These are phyloP conservation scores for Aspergillus cejpii DNA, from an alignment of 2,329 filamentous ascomycete genomes.

Conservation along the genomic window DNA sequence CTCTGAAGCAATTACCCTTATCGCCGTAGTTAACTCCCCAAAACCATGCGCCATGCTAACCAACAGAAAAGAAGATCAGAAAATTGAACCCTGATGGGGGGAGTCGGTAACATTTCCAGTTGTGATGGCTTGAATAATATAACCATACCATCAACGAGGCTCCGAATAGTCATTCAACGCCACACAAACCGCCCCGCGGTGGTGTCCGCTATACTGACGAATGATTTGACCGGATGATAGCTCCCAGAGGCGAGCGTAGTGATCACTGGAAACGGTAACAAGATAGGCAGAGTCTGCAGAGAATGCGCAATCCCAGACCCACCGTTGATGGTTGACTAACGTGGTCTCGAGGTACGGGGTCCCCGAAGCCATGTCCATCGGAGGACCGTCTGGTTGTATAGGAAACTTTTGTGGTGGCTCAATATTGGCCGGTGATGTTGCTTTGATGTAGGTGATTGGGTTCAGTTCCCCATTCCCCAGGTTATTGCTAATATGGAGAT, in stretches of 20 bases:
- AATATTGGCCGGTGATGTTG: conserved; percentile 21
- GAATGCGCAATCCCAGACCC: conserved; percentile 97
- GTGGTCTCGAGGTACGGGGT: conserved; percentile 75
- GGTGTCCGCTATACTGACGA: conserved; percentile 90
- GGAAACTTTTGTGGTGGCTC: conserved; percentile 30
- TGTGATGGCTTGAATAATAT: too few relatives aligned
- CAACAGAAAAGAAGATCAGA: conserved; percentile 10
- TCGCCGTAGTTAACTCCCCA: conserved; percentile 3
- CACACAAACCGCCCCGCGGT: conserved; percentile 84
- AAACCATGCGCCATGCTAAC: conserved; percentile 23
- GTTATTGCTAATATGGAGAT: conserved; percentile 20
- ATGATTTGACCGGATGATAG: conserved; percentile 80
- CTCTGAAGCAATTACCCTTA: conserved; percentile 11
- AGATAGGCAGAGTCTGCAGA: conserved; percentile 88
- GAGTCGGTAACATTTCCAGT: too few relatives aligned
- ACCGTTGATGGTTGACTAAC: conserved; percentile 82
- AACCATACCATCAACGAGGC: conserved; percentile 29
- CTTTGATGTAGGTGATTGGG: conserved; percentile 24
- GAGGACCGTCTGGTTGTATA: conserved; percentile 34
- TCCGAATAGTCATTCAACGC: conserved; percentile 76
- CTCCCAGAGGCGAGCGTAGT: conserved; percentile 90
- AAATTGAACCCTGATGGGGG: too few relatives aligned
- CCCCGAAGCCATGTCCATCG: conserved; percentile 42
- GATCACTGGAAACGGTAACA: conserved; percentile 87
- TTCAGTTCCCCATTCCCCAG: conserved; percentile 15